Evolutionary conservation across 2,329 filamentous ascomycete genomes (phyloP).

Genomic region (Botryotinia narcissicola): DNA sequence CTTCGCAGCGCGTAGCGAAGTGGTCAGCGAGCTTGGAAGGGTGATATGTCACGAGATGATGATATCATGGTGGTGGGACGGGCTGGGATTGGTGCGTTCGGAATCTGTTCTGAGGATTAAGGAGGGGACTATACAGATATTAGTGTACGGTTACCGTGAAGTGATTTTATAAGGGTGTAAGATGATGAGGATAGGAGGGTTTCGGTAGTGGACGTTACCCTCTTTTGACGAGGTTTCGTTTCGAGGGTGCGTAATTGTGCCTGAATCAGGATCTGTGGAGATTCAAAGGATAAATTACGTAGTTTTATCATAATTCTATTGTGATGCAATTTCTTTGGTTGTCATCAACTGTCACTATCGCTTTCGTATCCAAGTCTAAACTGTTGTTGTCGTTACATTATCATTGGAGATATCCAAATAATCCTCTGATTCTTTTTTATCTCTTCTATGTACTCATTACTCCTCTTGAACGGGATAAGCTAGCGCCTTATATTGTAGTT

Average conservation of each 20-base stretch:
- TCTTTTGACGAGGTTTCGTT: not conserved
- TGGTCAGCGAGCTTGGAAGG: not conserved
- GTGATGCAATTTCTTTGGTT: not conserved
- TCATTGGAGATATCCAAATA: not conserved
- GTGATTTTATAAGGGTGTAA: too few species aligned
- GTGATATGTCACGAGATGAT: not conserved
- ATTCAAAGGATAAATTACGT: not conserved
- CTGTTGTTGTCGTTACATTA: not conserved
- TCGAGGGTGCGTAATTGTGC: not conserved
- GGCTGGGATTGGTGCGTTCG: not conserved
- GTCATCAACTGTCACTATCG: not conserved
- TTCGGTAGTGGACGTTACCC: not conserved
- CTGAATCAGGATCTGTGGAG: fast-evolving
- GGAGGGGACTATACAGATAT: too few species aligned
- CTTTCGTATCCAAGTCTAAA: not conserved
- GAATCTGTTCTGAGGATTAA: not conserved
- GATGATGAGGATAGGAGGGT: not conserved
- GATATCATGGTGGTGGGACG: not conserved
- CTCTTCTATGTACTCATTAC: too few species aligned
- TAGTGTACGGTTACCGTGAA: too few species aligned
- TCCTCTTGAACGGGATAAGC: too few species aligned
- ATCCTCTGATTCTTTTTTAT: fast-evolving
- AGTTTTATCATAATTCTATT: fast-evolving
- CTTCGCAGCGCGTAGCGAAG: not conserved
- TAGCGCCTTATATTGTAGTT: not conserved